A percentile compares a stretch with the other conserved stretches of the same genome.
Conservation (phyloP, 108 stramenopile species). For the Schizochytrium sp. region DNA sequence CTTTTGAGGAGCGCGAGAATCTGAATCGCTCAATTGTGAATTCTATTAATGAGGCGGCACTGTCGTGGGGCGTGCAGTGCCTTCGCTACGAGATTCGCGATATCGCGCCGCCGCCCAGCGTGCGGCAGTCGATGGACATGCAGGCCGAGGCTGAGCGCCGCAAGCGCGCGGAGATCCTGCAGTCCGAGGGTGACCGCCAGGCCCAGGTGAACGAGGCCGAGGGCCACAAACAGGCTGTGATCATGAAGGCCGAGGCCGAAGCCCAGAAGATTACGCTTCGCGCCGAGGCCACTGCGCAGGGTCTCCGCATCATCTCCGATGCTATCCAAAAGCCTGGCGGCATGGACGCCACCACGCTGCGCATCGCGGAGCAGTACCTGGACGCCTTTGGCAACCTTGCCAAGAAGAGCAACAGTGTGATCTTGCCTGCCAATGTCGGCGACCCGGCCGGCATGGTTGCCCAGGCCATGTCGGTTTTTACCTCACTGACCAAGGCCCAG, state of each 20-base stretch:
- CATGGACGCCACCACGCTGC: not conserved
- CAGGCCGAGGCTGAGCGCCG: slow-evolving; percentile 29
- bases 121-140: slow-evolving; percentile 27
- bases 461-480: slow-evolving; percentile 20
- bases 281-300: slow-evolving; percentile 18
- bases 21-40: slow-evolving; percentile 13
- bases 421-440: slow-evolving; percentile 17
- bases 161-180: slow-evolving; percentile 24
- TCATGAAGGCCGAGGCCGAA: slow-evolving; percentile 20
- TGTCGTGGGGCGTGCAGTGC: slow-evolving; percentile 23
- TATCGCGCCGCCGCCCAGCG: slow-evolving; percentile 15
- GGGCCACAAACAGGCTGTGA: not conserved
- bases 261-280: not conserved
- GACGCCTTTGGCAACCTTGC: slow-evolving; percentile 17
- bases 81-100: slow-evolving; percentile 30
- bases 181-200: slow-evolving; percentile 20
- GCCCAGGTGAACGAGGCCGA: slow-evolving; percentile 21
- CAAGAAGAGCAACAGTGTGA: slow-evolving; percentile 18
- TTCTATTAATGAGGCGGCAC: slow-evolving; percentile 21
- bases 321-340: not conserved
- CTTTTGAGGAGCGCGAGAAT: slow-evolving; percentile 24
- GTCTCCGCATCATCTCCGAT: not conserved
- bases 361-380: slow-evolving; percentile 28
- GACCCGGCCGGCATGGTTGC: slow-evolving; percentile 26
- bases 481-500: not conserved